Evolutionary conservation across 2,329 filamentous ascomycete genomes (phyloP).

Genomic region (Penicillium sp.): DNA sequence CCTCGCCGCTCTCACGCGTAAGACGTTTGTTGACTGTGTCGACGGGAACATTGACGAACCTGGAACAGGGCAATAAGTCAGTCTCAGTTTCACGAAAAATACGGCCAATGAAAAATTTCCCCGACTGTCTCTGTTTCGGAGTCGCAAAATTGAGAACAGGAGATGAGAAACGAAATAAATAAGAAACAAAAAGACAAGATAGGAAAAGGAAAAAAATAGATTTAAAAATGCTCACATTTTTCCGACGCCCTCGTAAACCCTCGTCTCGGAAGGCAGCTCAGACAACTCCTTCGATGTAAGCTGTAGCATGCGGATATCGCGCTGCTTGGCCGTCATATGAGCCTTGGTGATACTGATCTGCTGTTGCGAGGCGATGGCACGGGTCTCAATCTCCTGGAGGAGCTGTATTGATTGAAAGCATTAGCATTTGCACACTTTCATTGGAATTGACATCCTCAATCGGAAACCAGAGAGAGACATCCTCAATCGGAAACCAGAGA

Average conservation of each 20-base stretch:
- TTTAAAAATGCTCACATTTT: conserved; percentile 71
- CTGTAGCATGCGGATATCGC: conserved; percentile 83
- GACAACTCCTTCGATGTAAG: conserved; percentile 80
- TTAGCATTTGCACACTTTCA: conserved; percentile 4
- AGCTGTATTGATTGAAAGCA: conserved; percentile 55
- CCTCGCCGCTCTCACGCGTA: conserved; percentile 67
- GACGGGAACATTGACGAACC: conserved; percentile 82
- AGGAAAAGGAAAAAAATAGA: not conserved
- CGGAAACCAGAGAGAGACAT: not conserved
- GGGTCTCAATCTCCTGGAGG: conserved; percentile 88
- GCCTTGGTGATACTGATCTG: conserved; percentile 83
- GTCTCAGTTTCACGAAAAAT: not conserved
- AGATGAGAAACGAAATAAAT: conserved; percentile 13
- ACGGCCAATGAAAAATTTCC: not conserved
- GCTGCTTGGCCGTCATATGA: conserved; percentile 80
- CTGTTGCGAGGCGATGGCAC: conserved; percentile 83
- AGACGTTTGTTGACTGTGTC: conserved; percentile 72
- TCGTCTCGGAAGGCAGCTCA: conserved; percentile 70
- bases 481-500: not conserved
- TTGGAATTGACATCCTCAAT: not conserved
- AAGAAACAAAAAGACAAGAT: conserved; percentile 11
- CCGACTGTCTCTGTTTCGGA: not conserved
- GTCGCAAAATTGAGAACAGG: not conserved
- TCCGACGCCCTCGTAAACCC: conserved; percentile 89
- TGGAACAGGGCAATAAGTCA: conserved; percentile 37